Base-by-base conservation (phyloP, 164 flowering plant genomes). In the Aristolochia californica region DNA sequence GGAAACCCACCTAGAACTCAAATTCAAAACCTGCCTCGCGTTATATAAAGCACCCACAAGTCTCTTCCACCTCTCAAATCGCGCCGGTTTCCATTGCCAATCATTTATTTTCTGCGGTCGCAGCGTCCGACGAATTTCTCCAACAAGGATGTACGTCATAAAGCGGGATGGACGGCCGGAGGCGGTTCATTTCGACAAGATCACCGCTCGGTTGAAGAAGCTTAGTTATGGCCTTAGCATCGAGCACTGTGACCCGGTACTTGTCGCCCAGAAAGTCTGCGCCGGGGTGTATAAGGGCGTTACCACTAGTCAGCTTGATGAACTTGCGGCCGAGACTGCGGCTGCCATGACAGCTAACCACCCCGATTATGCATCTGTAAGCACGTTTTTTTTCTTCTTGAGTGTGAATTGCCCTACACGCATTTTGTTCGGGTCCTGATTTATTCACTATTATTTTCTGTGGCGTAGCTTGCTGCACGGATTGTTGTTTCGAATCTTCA, bases 201-300 rank as follows among this genome's bases (percentile, higher is more conserved):
- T 94, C 27, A 94, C 99, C 0, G 96, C 99, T 11, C 75, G 99
- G n/a, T 55, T 90, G 72, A 94, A 94, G 96, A 94, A 94, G 68
- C 70, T 90, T 26, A 94, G 99, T 66, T 94, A 94, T 74, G 99
- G 97, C 21, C 74, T 94, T 1, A 90, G 88, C 64, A 64, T 64
- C 57, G 96, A 94, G 10, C 96, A 94, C 73, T 94, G 99, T 50
- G 99, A 94, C 45, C 97, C 99, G 0, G 95, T 90, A 15, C 80
- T 86, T 2, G 97, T 94, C 22, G 61, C 99, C 0, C 99, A 90
- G 84, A 94, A 94, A 72, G 99, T 90, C 44, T 90, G 97, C 57
- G 95, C 96, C 44, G 99, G 99, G 2, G 97, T 90, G 56, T 94
- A 94, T 72, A 90, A 86, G 62, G 99, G 97, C 34, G 95, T 90